A percentile compares a stretch with the other conserved stretches of the same genome.
phyloP scores from a whole-genome alignment of 345 rosid genomes.

The Salix viminalis region DNA sequence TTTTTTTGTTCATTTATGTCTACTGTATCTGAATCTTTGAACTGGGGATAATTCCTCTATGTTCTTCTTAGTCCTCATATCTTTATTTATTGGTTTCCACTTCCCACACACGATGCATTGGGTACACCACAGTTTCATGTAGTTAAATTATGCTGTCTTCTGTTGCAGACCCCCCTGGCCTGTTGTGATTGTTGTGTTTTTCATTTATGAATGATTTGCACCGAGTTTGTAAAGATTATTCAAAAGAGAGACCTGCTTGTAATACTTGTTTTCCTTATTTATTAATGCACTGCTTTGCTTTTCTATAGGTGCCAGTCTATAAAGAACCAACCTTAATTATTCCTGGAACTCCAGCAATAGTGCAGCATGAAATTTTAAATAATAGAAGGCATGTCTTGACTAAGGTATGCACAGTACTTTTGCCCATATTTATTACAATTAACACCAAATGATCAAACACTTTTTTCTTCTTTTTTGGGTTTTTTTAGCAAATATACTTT shows the following conservation, averaged over 20 bases:
- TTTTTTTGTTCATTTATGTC: background rate
- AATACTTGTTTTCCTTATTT: background rate
- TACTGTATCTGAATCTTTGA: background rate
- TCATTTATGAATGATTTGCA: background rate
- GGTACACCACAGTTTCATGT: background rate
- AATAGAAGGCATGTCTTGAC: constrained; percentile 95
- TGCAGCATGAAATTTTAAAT: constrained; percentile 92
- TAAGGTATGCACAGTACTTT: constrained; percentile 48
- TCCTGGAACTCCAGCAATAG: constrained; percentile 86
- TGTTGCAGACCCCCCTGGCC: background rate
- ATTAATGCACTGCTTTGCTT: constrained; percentile 4
- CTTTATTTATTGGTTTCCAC: too few relatives aligned
- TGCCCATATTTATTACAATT: constrained; percentile 7
- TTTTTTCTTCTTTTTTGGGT: background rate
- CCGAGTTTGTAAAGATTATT: background rate
- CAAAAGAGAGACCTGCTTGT: background rate
- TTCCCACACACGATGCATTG: background rate
- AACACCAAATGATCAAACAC: background rate
- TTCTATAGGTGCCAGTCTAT: constrained; percentile 67
- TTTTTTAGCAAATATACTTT: background rate
- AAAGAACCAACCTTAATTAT: constrained; percentile 70
- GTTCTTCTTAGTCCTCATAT: too few relatives aligned
- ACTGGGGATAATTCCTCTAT: background rate
- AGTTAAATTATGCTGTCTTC: background rate
- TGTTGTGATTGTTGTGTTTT: background rate